Percentiles rank a stretch among this genome's conserved stretches.
phyloP scores from a whole-genome alignment of 257 asterid species.

The Petrea volubilis region DNA sequence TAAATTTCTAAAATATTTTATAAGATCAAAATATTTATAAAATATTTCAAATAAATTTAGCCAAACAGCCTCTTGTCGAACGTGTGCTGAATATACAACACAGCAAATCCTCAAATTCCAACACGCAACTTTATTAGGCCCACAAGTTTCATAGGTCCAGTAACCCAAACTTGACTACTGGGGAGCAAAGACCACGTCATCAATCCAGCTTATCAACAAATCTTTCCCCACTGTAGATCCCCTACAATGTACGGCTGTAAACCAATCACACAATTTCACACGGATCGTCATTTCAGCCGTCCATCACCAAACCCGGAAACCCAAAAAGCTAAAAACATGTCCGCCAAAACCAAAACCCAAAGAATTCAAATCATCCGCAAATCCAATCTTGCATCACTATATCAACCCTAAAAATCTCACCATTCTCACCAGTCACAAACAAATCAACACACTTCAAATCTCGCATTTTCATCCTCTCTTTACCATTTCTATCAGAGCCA shows the following conservation, averaged over 20 bases:
- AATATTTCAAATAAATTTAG: no score
- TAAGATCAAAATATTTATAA: no score
- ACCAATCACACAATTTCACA: not conserved
- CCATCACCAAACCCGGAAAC: not conserved
- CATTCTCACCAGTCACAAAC: not conserved
- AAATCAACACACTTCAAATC: not conserved
- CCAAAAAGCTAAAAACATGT: not conserved
- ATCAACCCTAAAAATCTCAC: not conserved
- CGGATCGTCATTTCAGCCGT: constrained; percentile 21
- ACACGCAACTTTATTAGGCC: not conserved
- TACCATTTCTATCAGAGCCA: not conserved
- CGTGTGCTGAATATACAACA: not conserved
- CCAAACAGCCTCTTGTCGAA: no score
- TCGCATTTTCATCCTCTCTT: not conserved
- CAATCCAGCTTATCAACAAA: not conserved
- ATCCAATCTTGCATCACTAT: constrained; percentile 6
- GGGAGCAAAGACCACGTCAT: constrained; percentile 18
- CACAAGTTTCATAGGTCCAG: not conserved
- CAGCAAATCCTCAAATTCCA: not conserved
- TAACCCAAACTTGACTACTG: not conserved
- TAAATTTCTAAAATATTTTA: no score
- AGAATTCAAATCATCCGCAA: constrained; percentile 19
- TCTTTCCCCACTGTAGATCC: constrained; percentile 4
- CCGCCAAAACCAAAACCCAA: constrained; percentile 11
- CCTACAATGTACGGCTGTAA: not conserved